A percentile compares a stretch with the other conserved stretches of the same genome.
Evolutionary conservation across 2,329 filamentous ascomycete genomes (phyloP).

Genomic region (Xylogone sp.): DNA sequence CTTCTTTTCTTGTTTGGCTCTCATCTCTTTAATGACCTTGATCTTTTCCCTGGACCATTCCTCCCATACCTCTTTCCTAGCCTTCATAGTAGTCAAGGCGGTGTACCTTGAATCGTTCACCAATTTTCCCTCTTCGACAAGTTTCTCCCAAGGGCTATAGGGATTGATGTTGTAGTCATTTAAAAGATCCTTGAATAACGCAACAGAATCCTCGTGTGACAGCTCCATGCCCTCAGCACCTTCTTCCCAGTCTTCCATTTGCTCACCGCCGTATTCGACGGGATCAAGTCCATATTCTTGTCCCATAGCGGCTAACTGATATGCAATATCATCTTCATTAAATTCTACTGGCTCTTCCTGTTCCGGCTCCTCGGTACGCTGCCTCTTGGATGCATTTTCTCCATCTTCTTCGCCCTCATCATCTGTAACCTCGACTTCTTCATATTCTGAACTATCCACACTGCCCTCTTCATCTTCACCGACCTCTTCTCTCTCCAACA

Average conservation of each 20-base stretch:
- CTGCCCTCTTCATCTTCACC: conserved; percentile 32
- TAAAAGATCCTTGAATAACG: conserved; percentile 80
- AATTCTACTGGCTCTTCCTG: conserved; percentile 64
- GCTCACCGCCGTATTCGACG: conserved; percentile 69
- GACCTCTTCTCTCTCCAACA: conserved; percentile 9
- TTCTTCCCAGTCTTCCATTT: conserved; percentile 61
- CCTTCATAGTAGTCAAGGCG: conserved; percentile 74
- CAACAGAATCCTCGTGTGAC: conserved; percentile 70
- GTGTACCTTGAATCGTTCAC: conserved; percentile 87
- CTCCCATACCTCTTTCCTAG: conserved; percentile 77
- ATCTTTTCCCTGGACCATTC: conserved; percentile 80
- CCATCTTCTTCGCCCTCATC: conserved; percentile 47
- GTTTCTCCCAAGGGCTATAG: conserved; percentile 86
- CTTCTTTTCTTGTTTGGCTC: conserved; percentile 71
- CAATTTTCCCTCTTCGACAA: conserved; percentile 77
- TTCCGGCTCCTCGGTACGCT: conserved; percentile 39
- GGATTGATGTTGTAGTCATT: conserved; percentile 80
- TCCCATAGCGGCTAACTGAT: conserved; percentile 86
- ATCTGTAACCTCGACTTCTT: conserved; percentile 42
- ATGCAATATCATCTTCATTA: conserved; percentile 90
- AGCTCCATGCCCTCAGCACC: conserved; percentile 67
- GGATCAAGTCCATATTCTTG: conserved; percentile 76
- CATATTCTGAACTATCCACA: conserved; percentile 68
- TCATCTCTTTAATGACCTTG: conserved; percentile 64
- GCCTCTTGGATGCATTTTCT: conserved; percentile 46